Conservation (phyloP, 192 early-diverging fungal species). For the Ambispora gerdemannii region DNA sequence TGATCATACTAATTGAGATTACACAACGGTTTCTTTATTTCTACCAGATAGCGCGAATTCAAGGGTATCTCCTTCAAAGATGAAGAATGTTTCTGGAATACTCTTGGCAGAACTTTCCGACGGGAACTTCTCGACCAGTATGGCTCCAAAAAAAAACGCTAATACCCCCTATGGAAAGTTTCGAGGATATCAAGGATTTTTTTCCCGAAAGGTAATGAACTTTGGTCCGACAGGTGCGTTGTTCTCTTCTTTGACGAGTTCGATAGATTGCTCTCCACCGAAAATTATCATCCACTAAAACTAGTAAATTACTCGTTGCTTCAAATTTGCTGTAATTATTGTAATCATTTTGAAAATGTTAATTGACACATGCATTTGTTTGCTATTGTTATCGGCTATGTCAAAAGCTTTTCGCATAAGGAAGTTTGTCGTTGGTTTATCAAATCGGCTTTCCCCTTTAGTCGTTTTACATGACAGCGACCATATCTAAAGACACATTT, state of each 20-base stretch:
- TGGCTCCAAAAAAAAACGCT: neutral
- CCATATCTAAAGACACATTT: too few species aligned
- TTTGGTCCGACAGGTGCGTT: neutral
- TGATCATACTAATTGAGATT: neutral
- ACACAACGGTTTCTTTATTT: neutral
- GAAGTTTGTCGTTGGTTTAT: too few species aligned
- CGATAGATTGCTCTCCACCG: conserved; percentile 4
- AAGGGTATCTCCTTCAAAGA: neutral
- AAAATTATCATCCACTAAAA: too few species aligned
- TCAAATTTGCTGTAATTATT: too few species aligned
- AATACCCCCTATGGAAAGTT: neutral
- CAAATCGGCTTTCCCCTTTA: too few species aligned
- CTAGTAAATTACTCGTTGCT: too few species aligned
- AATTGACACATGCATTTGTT: too few species aligned
- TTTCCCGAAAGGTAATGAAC: neutral
- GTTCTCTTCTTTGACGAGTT: conserved; percentile 19
- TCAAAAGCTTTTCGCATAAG: too few species aligned
- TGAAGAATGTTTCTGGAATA: conserved; percentile 15
- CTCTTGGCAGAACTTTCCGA: conserved; percentile 14
- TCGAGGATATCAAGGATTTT: neutral
- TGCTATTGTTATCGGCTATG: too few species aligned
- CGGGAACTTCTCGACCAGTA: neutral
- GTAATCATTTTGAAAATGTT: too few species aligned
- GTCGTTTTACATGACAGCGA: too few species aligned
- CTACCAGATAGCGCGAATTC: conserved; percentile 8